Evolutionary conservation across 768 basidiomycete genomes (phyloP).

Genomic region (Amyloporia xantha): DNA sequence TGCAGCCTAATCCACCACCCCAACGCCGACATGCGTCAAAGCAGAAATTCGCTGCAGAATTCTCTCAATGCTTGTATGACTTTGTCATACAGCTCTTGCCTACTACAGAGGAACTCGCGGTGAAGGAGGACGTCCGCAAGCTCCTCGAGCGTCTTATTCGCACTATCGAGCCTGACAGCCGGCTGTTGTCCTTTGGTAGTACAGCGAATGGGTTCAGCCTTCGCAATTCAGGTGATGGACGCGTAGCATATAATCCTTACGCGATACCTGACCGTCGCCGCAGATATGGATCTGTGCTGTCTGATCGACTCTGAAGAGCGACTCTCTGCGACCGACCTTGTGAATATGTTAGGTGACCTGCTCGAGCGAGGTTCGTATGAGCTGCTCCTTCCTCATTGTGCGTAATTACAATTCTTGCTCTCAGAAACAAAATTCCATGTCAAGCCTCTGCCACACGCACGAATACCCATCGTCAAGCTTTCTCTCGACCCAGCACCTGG

Average conservation of each 20-base stretch:
- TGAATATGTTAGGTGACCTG: conserved; percentile 88
- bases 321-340: conserved; percentile 79
- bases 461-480: conserved; percentile 98
- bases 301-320: conserved; percentile 84
- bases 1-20: conserved; percentile 14
- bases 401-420: conserved; percentile 1
- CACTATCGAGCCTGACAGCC: conserved; percentile 88
- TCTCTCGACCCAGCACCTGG: conserved; percentile 82
- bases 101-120: conserved; percentile 80
- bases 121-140: conserved; percentile 95
- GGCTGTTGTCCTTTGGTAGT: conserved; percentile 90
- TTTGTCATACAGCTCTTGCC: conserved; percentile 92
- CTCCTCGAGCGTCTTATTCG: conserved; percentile 92
- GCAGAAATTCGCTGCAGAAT: conserved; percentile 68
- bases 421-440: conserved; percentile 93
- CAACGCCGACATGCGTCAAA: conserved; percentile 29
- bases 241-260: background rate
- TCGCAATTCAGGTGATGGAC: conserved; percentile 69
- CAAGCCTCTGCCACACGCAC: conserved; percentile 92
- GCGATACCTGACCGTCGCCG: background rate
- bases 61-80: conserved; percentile 88
- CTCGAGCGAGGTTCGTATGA: conserved; percentile 76
- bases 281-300: conserved; percentile 99
- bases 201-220: conserved; percentile 97
- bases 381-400: background rate